These are phyloP conservation scores for Leishmania gerbilli DNA, from an alignment of 208 protist genomes.

Conservation along the genomic window DNA sequence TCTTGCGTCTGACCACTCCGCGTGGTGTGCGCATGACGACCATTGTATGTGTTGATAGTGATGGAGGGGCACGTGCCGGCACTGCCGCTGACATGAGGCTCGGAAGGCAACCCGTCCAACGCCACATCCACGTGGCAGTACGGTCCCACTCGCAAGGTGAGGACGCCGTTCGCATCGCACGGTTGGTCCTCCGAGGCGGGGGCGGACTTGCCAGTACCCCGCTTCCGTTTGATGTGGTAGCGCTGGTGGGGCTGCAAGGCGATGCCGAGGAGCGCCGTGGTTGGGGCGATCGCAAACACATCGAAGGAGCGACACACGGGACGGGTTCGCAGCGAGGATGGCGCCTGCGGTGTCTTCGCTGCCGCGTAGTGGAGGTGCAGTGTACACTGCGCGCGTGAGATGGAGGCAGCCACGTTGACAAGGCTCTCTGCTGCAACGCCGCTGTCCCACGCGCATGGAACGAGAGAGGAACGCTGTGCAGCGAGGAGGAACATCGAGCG, in stretches of 20 bases:
- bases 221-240: conserved; percentile 32
- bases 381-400: conserved; percentile 29
- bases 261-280: conserved; percentile 29
- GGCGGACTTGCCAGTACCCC: neutral
- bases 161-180: neutral
- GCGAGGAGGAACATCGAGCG: conserved; percentile 4
- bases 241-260: conserved; percentile 44
- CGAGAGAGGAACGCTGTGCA: neutral
- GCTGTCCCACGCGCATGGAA: neutral
- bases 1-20: neutral
- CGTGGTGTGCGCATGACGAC: neutral
- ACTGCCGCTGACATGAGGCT: neutral
- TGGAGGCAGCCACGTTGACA: neutral
- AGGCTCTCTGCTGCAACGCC: neutral
- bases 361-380: conserved; percentile 21
- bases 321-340: neutral
- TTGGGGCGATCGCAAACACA: conserved; percentile 15
- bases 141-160: conserved; percentile 23
- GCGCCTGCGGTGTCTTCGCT: neutral
- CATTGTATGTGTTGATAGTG: neutral
- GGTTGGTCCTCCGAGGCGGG: neutral
- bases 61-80: neutral
- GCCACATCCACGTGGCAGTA: conserved; percentile 27
- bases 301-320: conserved; percentile 24
- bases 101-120: conserved; percentile 1